Base-by-base conservation (phyloP, 768 basidiomycete genomes). In the Mycena kentingensis region DNA sequence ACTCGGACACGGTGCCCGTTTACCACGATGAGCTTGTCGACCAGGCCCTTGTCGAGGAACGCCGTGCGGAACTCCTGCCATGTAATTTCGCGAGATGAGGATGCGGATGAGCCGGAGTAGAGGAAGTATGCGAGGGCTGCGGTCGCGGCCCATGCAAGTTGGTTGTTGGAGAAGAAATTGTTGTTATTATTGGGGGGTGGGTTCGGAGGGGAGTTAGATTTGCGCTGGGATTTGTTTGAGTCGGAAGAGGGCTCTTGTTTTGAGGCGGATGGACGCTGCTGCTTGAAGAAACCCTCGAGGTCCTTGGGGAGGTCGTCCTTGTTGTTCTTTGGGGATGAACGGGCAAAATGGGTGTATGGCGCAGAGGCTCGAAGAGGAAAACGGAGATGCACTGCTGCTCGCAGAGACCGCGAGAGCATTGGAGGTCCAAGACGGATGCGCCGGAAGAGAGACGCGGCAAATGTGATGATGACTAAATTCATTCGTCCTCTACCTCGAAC, bases 41-140 rank as follows among this genome's bases (percentile, higher is more conserved):
- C 96, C 47, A 98, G 82, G 36, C 93, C 96, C 67, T 95, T 94
- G 71, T 96, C 89, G 39, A 99, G 87, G 77, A 99, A 93, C 10
- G 93, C 93, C 38, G 92, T 95, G 46, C 94, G 85, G 77, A 99
- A 99, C 71, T 98, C 97, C 72, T 98, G 95, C 96, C 97, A 99
- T 58, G 97, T 99, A 60, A 99, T 98, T 73, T 99, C 97, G 53
- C 89, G 83, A 1, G 88, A 83, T 22, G 74, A 71, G 4, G 79
- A 73, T 0, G 74, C 69, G 32, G 73, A 75, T 12, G 84, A 79
- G 51, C 82, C 75, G 13, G 81, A 80, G 61, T 86, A 89, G 13
- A 87, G 74, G 61, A 87, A 78, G 63, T 84, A 87, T 19, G 82
- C 80, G 13, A 83, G 77, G 24, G 81, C 79, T 46, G 85, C 73